Evolutionary conservation across 2,329 filamentous ascomycete species (phyloP).

Genomic region (Fusarium dlaminii): DNA sequence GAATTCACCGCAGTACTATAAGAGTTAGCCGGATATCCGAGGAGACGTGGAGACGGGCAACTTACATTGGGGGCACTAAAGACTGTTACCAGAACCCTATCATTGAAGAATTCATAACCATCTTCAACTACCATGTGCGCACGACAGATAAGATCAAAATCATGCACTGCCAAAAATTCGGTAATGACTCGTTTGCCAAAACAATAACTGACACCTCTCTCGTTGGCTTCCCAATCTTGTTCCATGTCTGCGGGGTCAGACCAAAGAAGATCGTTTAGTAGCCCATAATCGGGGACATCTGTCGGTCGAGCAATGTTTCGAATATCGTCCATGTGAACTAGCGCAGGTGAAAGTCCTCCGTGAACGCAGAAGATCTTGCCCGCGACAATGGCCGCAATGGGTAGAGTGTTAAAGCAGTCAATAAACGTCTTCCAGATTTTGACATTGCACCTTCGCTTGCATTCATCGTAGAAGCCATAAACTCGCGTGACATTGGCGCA

Average conservation of each 20-base stretch:
- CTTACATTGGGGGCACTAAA: conserved; percentile 97
- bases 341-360: conserved; percentile 89
- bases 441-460: conserved; percentile 99
- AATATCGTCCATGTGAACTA: conserved; percentile 98
- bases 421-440: conserved; percentile 99
- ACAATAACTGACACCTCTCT: conserved; percentile 96
- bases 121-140: conserved; percentile 99
- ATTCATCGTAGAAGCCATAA: conserved; percentile 99
- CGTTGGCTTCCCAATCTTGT: conserved; percentile 96
- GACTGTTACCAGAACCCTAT: conserved; percentile 92
- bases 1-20: conserved; percentile 95
- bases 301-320: conserved; percentile 94
- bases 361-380: conserved; percentile 99
- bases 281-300: conserved; percentile 94
- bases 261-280: conserved; percentile 96
- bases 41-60: conserved; percentile 33
- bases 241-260: conserved; percentile 99
- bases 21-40: conserved; percentile 41
- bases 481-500: conserved; percentile 99
- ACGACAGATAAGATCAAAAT: conserved; percentile 96
- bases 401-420: conserved; percentile 99
- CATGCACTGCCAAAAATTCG: conserved; percentile 91
- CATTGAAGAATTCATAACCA: conserved; percentile 98
- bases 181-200: conserved; percentile 99
- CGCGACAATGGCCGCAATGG: conserved; percentile 97